phyloP scores from a whole-genome alignment of 1,284 basidiomycete genomes.

The Termitomyces sp. region DNA sequence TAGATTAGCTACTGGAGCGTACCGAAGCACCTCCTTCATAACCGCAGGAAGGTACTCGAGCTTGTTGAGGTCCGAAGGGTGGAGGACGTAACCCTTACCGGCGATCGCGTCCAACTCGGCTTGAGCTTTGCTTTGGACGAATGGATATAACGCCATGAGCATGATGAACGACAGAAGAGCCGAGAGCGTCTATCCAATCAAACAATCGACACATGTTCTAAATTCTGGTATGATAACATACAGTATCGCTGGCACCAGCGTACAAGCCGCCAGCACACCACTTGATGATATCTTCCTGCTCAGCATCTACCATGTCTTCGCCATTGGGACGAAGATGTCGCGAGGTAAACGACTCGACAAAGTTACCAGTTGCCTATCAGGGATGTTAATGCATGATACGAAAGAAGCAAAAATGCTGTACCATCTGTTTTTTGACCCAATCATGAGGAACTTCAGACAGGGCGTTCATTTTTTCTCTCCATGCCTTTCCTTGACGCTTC shows the following conservation, averaged over 20 bases:
- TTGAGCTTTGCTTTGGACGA: constrained; percentile 37
- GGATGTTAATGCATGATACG: not conserved
- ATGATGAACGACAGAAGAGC: constrained; percentile 42
- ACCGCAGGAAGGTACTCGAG: constrained; percentile 47
- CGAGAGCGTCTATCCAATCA: constrained; percentile 35
- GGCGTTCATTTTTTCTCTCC: constrained; percentile 28
- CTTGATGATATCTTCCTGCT: constrained; percentile 37
- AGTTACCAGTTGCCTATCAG: constrained; percentile 22
- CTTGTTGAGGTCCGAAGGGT: constrained; percentile 31
- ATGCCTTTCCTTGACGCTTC: constrained; percentile 32
- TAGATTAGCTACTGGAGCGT: constrained; percentile 41
- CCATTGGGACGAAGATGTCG: constrained; percentile 26
- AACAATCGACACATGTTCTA: not conserved
- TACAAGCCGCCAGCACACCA: constrained; percentile 41
- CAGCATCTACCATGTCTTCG: constrained; percentile 17
- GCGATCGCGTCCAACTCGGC: constrained; percentile 39
- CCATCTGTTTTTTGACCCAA: constrained; percentile 40
- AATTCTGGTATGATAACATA: constrained; percentile 18
- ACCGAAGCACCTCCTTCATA: constrained; percentile 48
- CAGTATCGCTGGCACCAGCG: constrained; percentile 40
- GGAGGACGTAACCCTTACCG: constrained; percentile 33
- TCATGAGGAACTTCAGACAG: constrained; percentile 33
- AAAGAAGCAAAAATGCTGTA: constrained; percentile 12
- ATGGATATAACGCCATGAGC: constrained; percentile 46
- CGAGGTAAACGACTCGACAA: constrained; percentile 34